Conservation (phyloP, 2,329 filamentous ascomycete genomes). For the Paramyrothecium sp. region DNA sequence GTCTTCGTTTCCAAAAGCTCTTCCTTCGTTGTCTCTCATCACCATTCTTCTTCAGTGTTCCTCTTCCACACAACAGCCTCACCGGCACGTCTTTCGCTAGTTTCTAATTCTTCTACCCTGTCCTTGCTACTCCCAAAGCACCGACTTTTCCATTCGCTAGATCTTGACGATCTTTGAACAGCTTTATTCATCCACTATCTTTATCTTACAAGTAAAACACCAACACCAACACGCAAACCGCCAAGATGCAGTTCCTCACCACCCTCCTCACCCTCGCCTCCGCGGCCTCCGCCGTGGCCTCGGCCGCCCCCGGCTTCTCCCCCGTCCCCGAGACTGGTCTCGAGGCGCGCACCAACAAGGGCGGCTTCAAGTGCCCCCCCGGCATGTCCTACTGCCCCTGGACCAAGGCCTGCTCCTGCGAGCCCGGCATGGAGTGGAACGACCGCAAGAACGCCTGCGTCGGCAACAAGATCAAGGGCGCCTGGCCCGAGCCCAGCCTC, state of each 20-base stretch:
- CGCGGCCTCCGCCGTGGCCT: slow-evolving; percentile 17
- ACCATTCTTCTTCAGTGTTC: background rate
- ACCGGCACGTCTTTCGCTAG: slow-evolving; percentile 2
- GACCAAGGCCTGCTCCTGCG: slow-evolving; percentile 40
- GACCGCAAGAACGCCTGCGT: slow-evolving; percentile 20
- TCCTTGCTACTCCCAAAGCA: background rate
- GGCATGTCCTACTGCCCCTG: slow-evolving; percentile 35
- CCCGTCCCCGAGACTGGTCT: slow-evolving; percentile 28
- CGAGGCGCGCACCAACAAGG: slow-evolving; percentile 14
- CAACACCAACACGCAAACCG: background rate
- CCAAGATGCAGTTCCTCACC: slow-evolving; percentile 29
- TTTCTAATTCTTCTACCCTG: background rate
- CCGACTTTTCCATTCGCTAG: background rate
- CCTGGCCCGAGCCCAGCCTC: slow-evolving; percentile 30
- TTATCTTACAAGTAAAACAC: background rate
- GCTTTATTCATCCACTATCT: background rate
- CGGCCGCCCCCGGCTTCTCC: slow-evolving; percentile 17
- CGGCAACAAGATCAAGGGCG: slow-evolving; percentile 22
- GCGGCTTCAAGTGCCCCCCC: slow-evolving; percentile 27
- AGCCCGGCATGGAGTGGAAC: slow-evolving; percentile 39
- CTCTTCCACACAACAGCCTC: background rate
- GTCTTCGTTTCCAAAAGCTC: background rate
- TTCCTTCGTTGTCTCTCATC: background rate
- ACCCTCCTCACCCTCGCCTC: slow-evolving; percentile 22
- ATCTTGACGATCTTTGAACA: background rate